phyloP scores from a whole-genome alignment of 805 yeast genomes.

The Candida anglica region DNA sequence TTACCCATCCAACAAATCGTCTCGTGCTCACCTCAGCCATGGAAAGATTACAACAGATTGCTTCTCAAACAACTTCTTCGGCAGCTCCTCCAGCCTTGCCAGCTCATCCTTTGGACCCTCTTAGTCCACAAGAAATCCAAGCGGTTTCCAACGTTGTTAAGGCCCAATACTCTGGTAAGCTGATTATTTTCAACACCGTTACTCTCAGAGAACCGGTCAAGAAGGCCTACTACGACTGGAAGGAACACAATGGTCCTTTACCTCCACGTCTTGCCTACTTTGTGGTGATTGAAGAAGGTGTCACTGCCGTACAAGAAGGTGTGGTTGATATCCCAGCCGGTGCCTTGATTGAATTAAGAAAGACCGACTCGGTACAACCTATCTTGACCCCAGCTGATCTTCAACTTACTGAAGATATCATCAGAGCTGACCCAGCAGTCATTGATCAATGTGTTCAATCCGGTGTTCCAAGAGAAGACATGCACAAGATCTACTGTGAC shows the following conservation, averaged over 20 bases:
- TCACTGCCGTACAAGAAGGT: conserved; percentile 68
- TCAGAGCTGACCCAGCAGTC: conserved; percentile 68
- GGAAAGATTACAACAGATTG: conserved; percentile 67
- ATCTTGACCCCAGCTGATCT: conserved; percentile 70
- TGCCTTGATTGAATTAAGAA: conserved; percentile 43
- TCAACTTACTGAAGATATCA: conserved; percentile 55
- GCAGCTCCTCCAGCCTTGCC: conserved; percentile 52
- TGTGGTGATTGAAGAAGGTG: conserved; percentile 56
- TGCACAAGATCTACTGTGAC: conserved; percentile 60
- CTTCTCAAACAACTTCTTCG: conserved; percentile 57
- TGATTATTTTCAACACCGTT: conserved; percentile 60
- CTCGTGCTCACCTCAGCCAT: too few species aligned
- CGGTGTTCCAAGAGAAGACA: conserved; percentile 61
- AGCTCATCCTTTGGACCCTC: conserved; percentile 69
- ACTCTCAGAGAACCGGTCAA: conserved; percentile 72
- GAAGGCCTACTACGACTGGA: conserved; percentile 60
- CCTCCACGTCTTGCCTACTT: conserved; percentile 70
- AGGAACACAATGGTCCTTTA: conserved; percentile 51
- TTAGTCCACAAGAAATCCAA: conserved; percentile 58
- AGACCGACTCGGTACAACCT: conserved; percentile 64
- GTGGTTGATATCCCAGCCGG: conserved; percentile 53
- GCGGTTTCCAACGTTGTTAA: conserved; percentile 52
- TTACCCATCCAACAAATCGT: too few species aligned
- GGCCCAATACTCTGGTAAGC: conserved; percentile 40
- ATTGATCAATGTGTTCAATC: conserved; percentile 68